A percentile compares a stretch with the other conserved stretches of the same genome.
Evolutionary conservation across 2,329 filamentous ascomycete species (phyloP).

Genomic region (Salinomyces thailandicus): DNA sequence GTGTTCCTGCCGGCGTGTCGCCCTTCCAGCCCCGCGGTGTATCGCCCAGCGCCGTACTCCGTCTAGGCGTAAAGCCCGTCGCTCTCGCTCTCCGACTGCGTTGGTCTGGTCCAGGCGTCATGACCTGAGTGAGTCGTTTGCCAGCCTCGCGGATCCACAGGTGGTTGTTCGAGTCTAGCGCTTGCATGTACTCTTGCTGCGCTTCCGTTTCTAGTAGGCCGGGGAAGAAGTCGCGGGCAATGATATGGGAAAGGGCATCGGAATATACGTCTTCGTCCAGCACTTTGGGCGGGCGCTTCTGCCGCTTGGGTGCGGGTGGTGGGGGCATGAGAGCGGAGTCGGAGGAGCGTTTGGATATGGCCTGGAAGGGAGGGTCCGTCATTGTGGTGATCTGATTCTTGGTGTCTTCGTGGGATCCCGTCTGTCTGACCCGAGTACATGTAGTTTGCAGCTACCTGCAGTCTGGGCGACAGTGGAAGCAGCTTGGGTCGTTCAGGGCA

Average conservation of each 20-base stretch:
- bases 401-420: too few relatives aligned
- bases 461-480: too few relatives aligned
- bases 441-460: too few relatives aligned
- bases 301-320: conserved; percentile 76
- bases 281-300: conserved; percentile 79
- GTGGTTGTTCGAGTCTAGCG: conserved; percentile 72
- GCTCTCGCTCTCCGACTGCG: conserved; percentile 29
- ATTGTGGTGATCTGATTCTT: too few relatives aligned
- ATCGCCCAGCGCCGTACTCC: conserved; percentile 10
- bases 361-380: conserved; percentile 35
- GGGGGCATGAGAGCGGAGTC: conserved; percentile 76
- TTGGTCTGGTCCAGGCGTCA: conserved; percentile 61
- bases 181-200: conserved; percentile 86
- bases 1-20: conserved; percentile 57
- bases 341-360: conserved; percentile 55
- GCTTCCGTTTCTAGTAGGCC: conserved; percentile 76
- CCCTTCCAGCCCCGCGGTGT: conserved; percentile 44
- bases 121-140: conserved; percentile 52
- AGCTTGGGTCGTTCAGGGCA: too few relatives aligned
- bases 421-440: too few relatives aligned
- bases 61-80: conserved; percentile 26
- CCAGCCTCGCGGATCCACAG: conserved; percentile 80
- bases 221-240: conserved; percentile 93
- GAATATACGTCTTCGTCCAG: conserved; percentile 93
- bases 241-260: conserved; percentile 81